Percentiles rank a stretch among this genome's conserved stretches.
Conservation (phyloP, 352 stramenopile species). For the Achlya hypogyna region DNA sequence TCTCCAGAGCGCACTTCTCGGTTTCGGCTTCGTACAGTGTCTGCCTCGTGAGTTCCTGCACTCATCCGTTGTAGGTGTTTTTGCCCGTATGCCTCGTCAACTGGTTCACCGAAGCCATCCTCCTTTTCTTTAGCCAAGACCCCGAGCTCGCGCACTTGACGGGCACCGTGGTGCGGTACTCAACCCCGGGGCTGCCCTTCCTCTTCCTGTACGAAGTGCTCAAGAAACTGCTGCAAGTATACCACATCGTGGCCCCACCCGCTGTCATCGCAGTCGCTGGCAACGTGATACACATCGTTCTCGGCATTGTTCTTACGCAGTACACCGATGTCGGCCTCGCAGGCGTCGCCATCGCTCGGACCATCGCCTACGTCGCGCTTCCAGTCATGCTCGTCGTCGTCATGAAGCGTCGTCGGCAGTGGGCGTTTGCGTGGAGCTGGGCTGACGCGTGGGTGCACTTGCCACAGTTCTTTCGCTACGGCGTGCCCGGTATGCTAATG, state of each 20-base stretch:
- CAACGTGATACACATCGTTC: conserved; percentile 60
- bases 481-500: conserved; percentile 51
- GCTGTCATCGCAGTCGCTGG: conserved; percentile 55
- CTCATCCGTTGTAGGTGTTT: conserved; percentile 21
- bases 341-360: conserved; percentile 59
- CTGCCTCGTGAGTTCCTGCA: too few species aligned
- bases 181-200: conserved; percentile 60
- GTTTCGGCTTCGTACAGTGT: conserved; percentile 27
- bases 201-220: conserved; percentile 77
- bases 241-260: conserved; percentile 74
- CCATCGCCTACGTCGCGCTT: conserved; percentile 44
- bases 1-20: conserved; percentile 51
- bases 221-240: conserved; percentile 74
- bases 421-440: conserved; percentile 54
- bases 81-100: conserved; percentile 47
- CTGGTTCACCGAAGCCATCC: conserved; percentile 45
- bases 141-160: conserved; percentile 44
- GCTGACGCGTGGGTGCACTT: conserved; percentile 36
- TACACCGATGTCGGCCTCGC: conserved; percentile 63
- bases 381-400: conserved; percentile 56
- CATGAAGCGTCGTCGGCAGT: conserved; percentile 33
- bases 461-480: conserved; percentile 43
- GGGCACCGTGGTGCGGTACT: conserved; percentile 47
- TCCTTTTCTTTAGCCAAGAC: conserved; percentile 57
- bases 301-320: conserved; percentile 72